A percentile compares a stretch with the other conserved stretches of the same genome.
Evolutionary conservation across 2,329 filamentous ascomycete genomes (phyloP).

Genomic region (Claviceps pazoutovae): DNA sequence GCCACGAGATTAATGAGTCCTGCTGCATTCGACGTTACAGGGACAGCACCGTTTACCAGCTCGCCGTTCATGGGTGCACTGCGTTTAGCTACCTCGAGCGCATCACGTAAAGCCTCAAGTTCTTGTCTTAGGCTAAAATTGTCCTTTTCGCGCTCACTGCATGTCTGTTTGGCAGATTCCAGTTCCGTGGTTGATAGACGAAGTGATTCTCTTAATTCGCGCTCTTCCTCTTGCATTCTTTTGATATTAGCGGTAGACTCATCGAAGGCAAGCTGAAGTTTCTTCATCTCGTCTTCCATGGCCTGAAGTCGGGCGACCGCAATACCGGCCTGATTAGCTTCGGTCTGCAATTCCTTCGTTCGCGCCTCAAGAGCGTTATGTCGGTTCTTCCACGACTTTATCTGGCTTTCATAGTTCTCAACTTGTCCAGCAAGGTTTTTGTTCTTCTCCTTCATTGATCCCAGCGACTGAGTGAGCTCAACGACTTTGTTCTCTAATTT

Average conservation of each 20-base stretch:
- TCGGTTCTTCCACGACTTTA: constrained; percentile 89
- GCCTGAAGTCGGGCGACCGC: constrained; percentile 77
- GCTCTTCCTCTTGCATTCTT: constrained; percentile 88
- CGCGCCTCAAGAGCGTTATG: constrained; percentile 81
- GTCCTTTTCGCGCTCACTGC: constrained; percentile 67
- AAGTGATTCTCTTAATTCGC: constrained; percentile 68
- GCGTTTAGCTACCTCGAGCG: constrained; percentile 76
- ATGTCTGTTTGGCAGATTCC: constrained; percentile 62
- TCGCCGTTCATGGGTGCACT: constrained; percentile 60
- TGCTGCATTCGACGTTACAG: constrained; percentile 40
- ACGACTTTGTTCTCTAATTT: constrained; percentile 99
- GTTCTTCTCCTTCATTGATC: constrained; percentile 88
- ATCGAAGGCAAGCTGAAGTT: constrained; percentile 75
- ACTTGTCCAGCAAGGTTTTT: constrained; percentile 77
- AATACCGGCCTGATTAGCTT: constrained; percentile 96
- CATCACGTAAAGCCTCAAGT: constrained; percentile 78
- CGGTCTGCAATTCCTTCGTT: constrained; percentile 85
- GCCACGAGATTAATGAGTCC: constrained; percentile 94
- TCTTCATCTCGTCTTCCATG: constrained; percentile 93
- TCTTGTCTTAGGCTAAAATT: constrained; percentile 78
- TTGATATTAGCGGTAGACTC: constrained; percentile 86
- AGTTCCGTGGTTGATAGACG: constrained; percentile 68
- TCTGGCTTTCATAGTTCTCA: constrained; percentile 88
- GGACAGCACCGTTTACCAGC: constrained; percentile 22
- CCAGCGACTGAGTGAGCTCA: constrained; percentile 86